Conservation (phyloP, 2,329 filamentous ascomycete species). For the Aspergillus clavatus region DNA sequence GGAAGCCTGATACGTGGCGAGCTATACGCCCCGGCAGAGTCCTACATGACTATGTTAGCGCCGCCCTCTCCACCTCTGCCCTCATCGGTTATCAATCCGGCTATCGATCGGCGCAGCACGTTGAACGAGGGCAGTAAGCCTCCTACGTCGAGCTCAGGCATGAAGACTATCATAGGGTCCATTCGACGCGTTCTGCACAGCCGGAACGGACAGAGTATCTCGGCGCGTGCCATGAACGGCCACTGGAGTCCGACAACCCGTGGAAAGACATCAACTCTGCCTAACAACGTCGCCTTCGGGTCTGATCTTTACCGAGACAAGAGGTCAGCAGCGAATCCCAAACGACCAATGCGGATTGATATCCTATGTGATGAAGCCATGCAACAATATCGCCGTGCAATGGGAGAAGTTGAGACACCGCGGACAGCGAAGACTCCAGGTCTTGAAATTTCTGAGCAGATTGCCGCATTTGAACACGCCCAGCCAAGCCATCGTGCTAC, state of each 20-base stretch:
- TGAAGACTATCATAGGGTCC: slow-evolving; percentile 81
- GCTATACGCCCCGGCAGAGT: slow-evolving; percentile 73
- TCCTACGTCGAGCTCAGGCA: slow-evolving; percentile 52
- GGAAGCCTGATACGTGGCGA: slow-evolving; percentile 86
- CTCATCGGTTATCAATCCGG: slow-evolving; percentile 22
- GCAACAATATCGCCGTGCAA: slow-evolving; percentile 72
- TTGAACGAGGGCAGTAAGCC: slow-evolving; percentile 25
- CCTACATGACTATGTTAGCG: slow-evolving; percentile 66
- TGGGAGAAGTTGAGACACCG: slow-evolving; percentile 36
- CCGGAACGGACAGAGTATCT: slow-evolving; percentile 34
- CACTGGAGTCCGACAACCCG: slow-evolving; percentile 30
- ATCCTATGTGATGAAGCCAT: slow-evolving; percentile 71
- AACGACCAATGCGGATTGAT: slow-evolving; percentile 66
- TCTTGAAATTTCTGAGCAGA: slow-evolving; percentile 6
- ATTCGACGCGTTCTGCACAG: slow-evolving; percentile 77
- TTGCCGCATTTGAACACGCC: not conserved
- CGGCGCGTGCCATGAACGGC: slow-evolving; percentile 33
- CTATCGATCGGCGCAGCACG: slow-evolving; percentile 27
- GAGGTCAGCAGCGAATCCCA: slow-evolving; percentile 30
- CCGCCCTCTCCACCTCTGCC: slow-evolving; percentile 44
- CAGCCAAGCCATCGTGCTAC: not conserved
- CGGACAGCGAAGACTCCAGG: slow-evolving; percentile 4
- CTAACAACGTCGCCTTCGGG: slow-evolving; percentile 42
- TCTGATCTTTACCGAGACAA: slow-evolving; percentile 42
- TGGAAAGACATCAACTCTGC: slow-evolving; percentile 40